Evolutionary conservation across 176 grass and related monocot species (phyloP), one percentile per base, ranked within the genome.

Genomic region (Secale cereale): DNA sequence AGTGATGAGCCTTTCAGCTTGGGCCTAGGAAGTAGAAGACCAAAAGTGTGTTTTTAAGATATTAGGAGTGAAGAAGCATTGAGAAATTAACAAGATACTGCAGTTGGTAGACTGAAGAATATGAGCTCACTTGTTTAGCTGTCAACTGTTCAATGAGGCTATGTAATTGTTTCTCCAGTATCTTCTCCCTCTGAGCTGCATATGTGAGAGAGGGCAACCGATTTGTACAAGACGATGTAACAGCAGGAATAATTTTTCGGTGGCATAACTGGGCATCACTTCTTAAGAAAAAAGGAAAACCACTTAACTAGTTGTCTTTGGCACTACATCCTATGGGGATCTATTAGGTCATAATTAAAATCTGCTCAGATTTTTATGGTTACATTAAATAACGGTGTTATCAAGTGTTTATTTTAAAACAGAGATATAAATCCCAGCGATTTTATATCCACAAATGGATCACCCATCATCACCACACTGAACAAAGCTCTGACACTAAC

Each of bases 141-240:
- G 95, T 98, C 87, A 98, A 80, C 81, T 95, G 95, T 71, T 98
- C 95, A 52, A 98, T 90, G 77, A 98, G 87, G 91, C 91, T 89
- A 79, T 92, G 95, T 26, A 98, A 65, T 65, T 93, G 95, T 84
- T 93, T 98, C 89, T 98, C 95, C 73, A 95, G 71, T 54, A 88
- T 57, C 80, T 98, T 98, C 86, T 98, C 95, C 78, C 95, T 90
- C 74, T 98, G 95, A 71, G 85, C 95, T 98, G 89, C 72, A 88
- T 67, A 77, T 74, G 50, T 73, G 81, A 74, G 23, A 92, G 54
- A 90, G 36, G 23, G 61, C 20, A 15, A 40, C 69, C 35, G 11
- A 63, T 15, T 68, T 54, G 46, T 19, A 36, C 7, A 78, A 20
- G 37, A 23, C 36, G 32, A 46, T 14, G 5, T 29, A 27, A 81